A percentile compares a stretch with the other conserved stretches of the same genome.
Evolutionary conservation across 1,284 basidiomycete species (phyloP).

Genomic region (Cutaneotrichosporon daszewskae): DNA sequence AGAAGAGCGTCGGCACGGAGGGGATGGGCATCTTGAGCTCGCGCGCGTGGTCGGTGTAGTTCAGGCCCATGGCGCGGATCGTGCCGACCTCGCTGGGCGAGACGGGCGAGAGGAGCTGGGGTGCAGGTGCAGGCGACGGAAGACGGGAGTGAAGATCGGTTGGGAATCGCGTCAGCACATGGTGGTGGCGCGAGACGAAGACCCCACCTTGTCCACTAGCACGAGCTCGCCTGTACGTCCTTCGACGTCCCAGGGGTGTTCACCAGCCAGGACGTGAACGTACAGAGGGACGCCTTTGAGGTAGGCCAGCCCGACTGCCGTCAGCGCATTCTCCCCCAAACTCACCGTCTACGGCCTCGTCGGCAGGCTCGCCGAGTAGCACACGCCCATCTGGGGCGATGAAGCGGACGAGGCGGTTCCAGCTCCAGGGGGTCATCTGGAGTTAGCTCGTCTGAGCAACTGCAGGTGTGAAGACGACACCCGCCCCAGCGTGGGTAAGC

Average conservation of each 20-base stretch:
- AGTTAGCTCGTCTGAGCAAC: too few species aligned
- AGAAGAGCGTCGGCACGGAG: constrained; percentile 68
- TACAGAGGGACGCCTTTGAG: constrained; percentile 16
- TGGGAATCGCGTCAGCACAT: not conserved
- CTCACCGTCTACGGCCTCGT: constrained; percentile 29
- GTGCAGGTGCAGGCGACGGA: not conserved
- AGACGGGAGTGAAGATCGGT: not conserved
- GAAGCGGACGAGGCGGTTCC: constrained; percentile 32
- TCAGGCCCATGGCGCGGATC: constrained; percentile 33
- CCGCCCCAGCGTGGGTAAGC: too few species aligned
- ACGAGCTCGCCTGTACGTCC: constrained; percentile 1
- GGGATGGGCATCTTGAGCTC: constrained; percentile 20
- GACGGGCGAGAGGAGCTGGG: constrained; percentile 36
- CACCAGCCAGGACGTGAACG: constrained; percentile 21
- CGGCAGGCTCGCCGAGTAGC: constrained; percentile 29
- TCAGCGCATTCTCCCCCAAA: not conserved
- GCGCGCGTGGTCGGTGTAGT: constrained; percentile 29
- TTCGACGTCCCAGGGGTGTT: constrained; percentile 16
- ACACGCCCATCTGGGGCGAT: constrained; percentile 16
- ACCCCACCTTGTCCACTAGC: constrained; percentile 1
- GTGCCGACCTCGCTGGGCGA: constrained; percentile 23
- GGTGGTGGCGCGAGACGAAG: too few species aligned
- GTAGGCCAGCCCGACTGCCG: constrained; percentile 35
- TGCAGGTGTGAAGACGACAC: too few species aligned
- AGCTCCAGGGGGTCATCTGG: constrained; percentile 8